Evolutionary conservation across 441 rosid genomes (phyloP), one percentile per base, ranked within the genome.

Genomic region (Flueggea neowawraea): DNA sequence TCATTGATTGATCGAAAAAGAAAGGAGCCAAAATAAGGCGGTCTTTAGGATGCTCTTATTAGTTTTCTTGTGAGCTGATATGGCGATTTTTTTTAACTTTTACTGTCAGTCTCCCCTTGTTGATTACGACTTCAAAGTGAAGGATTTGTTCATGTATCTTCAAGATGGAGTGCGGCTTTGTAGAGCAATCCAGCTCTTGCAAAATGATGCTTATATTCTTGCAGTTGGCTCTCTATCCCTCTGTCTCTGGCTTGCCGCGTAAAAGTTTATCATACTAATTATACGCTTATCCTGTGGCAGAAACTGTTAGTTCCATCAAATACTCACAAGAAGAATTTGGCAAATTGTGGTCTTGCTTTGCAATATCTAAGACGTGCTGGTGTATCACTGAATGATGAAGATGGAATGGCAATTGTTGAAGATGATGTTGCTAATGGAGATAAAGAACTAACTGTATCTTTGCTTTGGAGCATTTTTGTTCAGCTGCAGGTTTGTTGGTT

Each of bases 91-190:
- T 36, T 36, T 36, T 2, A 57, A 61, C 54, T 60, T 60, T 11
- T 57, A 41, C 53, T 50, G 57, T 68, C 87, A 93, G 98, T 64
- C 80, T 70, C 76, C 86, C 63, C 70, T 88, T 43, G 79, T 78
- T 75, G 97, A 85, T 78, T 90, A 84, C 57, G 86, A 89, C 64
- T 94, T 85, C 78, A 79, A 69, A 80, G 83, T 87, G 71, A 77
- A 66, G 57, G 90, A 90, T 75, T 58, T 88, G 65, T 87, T 84
- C 69, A 74, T 33, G 56, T 96, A 94, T 76, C 87, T 94, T 58
- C 96, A 90, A 79, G 96, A 94, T 76, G 98, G 98, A 28, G 81
- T 90, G 72, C 83, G 90, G 70, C 88, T 94, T n/a, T 82, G 95
- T 71, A 80, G 98, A 87, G 91, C 88, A 55, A 79, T 87, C 64